Evolutionary conservation across 176 grass and related monocot species (phyloP).

Genomic region (Aechmea fasciata): DNA sequence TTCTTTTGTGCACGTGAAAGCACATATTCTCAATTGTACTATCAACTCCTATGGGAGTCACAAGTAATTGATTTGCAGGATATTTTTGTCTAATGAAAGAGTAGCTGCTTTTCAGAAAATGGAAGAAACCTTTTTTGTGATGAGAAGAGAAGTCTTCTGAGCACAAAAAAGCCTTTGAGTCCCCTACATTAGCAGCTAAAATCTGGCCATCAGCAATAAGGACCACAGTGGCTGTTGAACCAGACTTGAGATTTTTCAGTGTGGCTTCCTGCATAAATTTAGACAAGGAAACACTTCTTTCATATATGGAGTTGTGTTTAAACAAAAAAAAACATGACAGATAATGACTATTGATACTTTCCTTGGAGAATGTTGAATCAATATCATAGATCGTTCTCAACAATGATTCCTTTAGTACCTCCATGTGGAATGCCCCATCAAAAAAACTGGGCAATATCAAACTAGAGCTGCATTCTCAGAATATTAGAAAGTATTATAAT

Average conservation of each 20-base stretch:
- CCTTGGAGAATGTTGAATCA: constrained; percentile 92
- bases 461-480: constrained; percentile 40
- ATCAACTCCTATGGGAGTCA: background rate
- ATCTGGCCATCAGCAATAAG: constrained; percentile 76
- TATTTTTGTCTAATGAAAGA: background rate
- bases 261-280: constrained; percentile 69
- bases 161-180: constrained; percentile 90
- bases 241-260: constrained; percentile 46
- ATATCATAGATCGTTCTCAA: constrained; percentile 74
- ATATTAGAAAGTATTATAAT: background rate
- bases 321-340: background rate
- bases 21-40: background rate
- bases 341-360: constrained; percentile 26
- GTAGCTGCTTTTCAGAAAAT: constrained; percentile 3
- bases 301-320: background rate
- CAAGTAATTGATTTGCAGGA: background rate
- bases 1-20: too few species aligned
- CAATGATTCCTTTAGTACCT: constrained; percentile 85
- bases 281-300: constrained; percentile 1
- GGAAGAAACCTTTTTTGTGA: constrained; percentile 39
- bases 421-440: constrained; percentile 64
- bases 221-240: constrained; percentile 73
- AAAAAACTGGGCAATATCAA: constrained; percentile 43
- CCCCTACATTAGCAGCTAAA: constrained; percentile 82
- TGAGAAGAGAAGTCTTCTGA: constrained; percentile 34